phyloP scores from a whole-genome alignment of 176 grass and related monocot species.

The Carex myosuroides region DNA sequence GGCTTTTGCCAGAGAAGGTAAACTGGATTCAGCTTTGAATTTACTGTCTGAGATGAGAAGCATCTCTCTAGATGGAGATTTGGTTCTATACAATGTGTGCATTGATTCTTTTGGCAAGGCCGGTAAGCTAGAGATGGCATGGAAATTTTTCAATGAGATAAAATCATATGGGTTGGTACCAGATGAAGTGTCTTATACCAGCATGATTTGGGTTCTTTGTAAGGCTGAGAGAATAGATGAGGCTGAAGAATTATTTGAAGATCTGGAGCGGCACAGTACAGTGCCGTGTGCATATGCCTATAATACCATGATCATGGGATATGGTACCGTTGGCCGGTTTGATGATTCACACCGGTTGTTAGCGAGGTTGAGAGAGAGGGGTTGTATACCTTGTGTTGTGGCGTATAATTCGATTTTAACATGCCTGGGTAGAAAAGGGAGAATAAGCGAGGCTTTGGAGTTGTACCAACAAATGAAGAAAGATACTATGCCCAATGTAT shows the following conservation, averaged over 20 bases:
- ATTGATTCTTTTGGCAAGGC: slow-evolving; percentile 89
- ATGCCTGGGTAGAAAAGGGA: slow-evolving; percentile 69
- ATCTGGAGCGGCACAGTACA: slow-evolving; percentile 46
- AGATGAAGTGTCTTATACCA: slow-evolving; percentile 81
- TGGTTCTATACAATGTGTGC: slow-evolving; percentile 82
- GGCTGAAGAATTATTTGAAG: slow-evolving; percentile 65
- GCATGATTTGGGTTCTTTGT: slow-evolving; percentile 90
- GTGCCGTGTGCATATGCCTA: slow-evolving; percentile 75
- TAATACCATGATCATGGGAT: slow-evolving; percentile 93
- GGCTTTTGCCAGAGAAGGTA: slow-evolving; percentile 52
- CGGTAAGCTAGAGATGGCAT: slow-evolving; percentile 80
- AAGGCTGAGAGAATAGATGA: slow-evolving; percentile 56
- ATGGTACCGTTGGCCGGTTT: slow-evolving; percentile 63
- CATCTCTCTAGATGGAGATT: slow-evolving; percentile 64
- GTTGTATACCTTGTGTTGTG: slow-evolving; percentile 80
- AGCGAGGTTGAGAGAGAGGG: slow-evolving; percentile 73
- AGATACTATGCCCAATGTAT: slow-evolving; percentile 69
- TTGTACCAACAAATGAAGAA: slow-evolving; percentile 85
- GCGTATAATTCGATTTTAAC: slow-evolving; percentile 92
- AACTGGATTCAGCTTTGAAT: slow-evolving; percentile 34
- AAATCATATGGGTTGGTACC: slow-evolving; percentile 59
- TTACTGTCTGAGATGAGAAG: slow-evolving; percentile 75
- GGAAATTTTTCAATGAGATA: slow-evolving; percentile 92
- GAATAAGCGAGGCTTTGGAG: slow-evolving; percentile 48
- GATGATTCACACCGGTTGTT: slow-evolving; percentile 61